These are phyloP conservation scores for Trichoderma sp. DNA, from an alignment of 2,329 filamentous ascomycete species.

Conservation along the genomic window DNA sequence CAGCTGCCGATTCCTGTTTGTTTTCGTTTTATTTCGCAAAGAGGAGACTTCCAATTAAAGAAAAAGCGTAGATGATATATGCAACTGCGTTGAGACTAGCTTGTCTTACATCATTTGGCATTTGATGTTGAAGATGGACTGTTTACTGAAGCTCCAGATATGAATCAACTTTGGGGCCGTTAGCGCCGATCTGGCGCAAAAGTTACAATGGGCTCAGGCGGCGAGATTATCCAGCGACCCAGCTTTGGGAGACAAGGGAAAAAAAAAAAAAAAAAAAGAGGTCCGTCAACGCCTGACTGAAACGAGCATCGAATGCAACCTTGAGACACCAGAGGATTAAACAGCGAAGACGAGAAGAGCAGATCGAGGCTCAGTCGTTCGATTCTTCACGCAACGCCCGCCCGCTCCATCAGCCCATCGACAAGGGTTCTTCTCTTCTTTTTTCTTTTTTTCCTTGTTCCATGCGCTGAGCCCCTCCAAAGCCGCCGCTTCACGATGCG, in stretches of 20 bases:
- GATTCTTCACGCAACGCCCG: slow-evolving; percentile 1
- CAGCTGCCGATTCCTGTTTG: background rate
- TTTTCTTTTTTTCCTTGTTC: background rate
- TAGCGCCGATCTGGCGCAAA: slow-evolving; percentile 32
- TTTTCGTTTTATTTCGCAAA: background rate
- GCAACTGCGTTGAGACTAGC: background rate
- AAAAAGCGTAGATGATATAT: background rate
- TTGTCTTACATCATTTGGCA: background rate
- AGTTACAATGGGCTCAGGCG: slow-evolving; percentile 10
- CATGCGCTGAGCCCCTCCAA: slow-evolving; percentile 25
- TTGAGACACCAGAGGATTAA: background rate
- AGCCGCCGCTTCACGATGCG: slow-evolving; percentile 63
- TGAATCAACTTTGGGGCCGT: slow-evolving; percentile 15
- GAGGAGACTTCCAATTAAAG: too few species aligned
- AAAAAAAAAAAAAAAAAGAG: background rate
- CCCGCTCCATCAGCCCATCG: slow-evolving; percentile 8
- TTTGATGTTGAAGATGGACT: background rate
- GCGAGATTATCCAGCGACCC: background rate
- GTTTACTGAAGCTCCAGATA: background rate
- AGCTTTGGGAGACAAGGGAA: slow-evolving; percentile 9
- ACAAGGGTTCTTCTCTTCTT: background rate
- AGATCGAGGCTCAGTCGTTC: background rate
- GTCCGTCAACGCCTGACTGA: background rate
- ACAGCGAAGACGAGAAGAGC: background rate
- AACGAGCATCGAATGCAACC: background rate